These are phyloP conservation scores for Populus hybrid DNA, from an alignment of 441 rosid genomes.

Conservation along the genomic window DNA sequence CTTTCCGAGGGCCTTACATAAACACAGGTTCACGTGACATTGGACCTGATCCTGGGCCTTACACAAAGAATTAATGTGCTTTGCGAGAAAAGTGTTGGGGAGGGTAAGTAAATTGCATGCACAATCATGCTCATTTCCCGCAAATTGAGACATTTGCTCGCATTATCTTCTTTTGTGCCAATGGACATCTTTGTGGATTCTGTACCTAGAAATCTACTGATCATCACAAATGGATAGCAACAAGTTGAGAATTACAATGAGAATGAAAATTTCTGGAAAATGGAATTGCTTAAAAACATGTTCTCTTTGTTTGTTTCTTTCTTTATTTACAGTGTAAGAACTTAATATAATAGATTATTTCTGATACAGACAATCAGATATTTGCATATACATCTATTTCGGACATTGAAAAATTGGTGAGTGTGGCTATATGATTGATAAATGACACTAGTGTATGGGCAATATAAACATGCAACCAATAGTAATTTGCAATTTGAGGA, in stretches of 20 bases:
- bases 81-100: background rate
- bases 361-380: background rate
- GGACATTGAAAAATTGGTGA: background rate
- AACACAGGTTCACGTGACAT: slow-evolving; percentile 90
- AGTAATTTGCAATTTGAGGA: background rate
- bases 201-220: slow-evolving; percentile 6
- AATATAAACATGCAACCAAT: background rate
- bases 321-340: background rate
- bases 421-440: background rate
- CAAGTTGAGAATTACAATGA: background rate
- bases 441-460: background rate
- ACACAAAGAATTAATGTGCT: slow-evolving; percentile 58
- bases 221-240: background rate
- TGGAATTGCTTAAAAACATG: background rate
- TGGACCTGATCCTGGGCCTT: slow-evolving; percentile 76
- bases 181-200: background rate
- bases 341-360: background rate
- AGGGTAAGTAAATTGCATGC: background rate
- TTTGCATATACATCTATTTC: background rate
- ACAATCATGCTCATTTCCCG: background rate
- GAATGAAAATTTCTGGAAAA: background rate
- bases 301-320: background rate
- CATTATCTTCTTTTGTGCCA: background rate
- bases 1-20: slow-evolving; percentile 92
- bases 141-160: background rate